Percentiles rank a stretch among this genome's conserved stretches.
phyloP scores from a whole-genome alignment of 441 rosid species.

The Croton laevigatus region DNA sequence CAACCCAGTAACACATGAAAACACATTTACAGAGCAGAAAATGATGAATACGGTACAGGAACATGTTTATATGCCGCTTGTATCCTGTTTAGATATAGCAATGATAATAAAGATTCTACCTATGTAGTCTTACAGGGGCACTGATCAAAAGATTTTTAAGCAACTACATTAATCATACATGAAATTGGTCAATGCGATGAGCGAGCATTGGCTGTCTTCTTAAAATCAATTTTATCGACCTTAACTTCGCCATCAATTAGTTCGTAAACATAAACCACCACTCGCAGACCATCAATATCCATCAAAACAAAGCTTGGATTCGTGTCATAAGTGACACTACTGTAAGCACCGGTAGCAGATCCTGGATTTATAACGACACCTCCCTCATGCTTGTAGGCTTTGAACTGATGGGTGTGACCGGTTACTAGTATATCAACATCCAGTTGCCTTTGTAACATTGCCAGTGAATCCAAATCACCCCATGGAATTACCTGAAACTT shows the following conservation, averaged over 20 bases:
- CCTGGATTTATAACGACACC: slow-evolving; percentile 91
- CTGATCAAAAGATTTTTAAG: background rate
- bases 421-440: slow-evolving; percentile 86
- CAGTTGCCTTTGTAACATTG: slow-evolving; percentile 86
- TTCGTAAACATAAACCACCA: slow-evolving; percentile 84
- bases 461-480: slow-evolving; percentile 89
- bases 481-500: slow-evolving; percentile 67
- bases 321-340: slow-evolving; percentile 73
- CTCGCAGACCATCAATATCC: slow-evolving; percentile 83
- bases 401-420: slow-evolving; percentile 90
- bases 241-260: slow-evolving; percentile 87
- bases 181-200: slow-evolving; percentile 21
- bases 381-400: slow-evolving; percentile 88
- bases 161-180: background rate
- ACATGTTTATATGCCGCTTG: background rate
- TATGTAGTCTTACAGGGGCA: background rate
- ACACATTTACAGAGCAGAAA: no score
- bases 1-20: no score
- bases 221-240: slow-evolving; percentile 90
- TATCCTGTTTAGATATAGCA: background rate
- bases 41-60: no score
- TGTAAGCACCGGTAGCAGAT: slow-evolving; percentile 86
- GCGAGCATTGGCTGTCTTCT: slow-evolving; percentile 54
- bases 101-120: background rate
- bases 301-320: slow-evolving; percentile 88